These are phyloP conservation scores for Ophiostoma quercus DNA, from an alignment of 2,329 filamentous ascomycete genomes.

Conservation along the genomic window DNA sequence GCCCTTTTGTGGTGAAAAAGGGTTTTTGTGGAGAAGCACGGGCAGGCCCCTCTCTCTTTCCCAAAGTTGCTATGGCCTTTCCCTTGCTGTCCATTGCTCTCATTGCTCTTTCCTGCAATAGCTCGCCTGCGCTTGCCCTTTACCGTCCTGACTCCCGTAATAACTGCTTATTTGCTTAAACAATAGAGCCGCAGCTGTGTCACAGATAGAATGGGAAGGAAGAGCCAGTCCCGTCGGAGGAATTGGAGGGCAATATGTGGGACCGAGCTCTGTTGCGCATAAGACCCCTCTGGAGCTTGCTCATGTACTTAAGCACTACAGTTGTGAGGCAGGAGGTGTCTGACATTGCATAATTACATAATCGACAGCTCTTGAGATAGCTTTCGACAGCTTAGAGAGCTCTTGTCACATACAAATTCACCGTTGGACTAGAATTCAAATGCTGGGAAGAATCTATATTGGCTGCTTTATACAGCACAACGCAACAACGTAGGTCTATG, in stretches of 20 bases:
- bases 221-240: background rate
- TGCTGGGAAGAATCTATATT: background rate
- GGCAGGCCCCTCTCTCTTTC: background rate
- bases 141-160: background rate
- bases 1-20: slow-evolving; percentile 2
- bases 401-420: background rate
- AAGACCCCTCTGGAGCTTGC: background rate
- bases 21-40: background rate
- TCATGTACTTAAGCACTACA: background rate
- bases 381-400: background rate
- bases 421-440: no score
- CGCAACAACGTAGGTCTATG: background rate
- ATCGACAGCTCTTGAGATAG: background rate
- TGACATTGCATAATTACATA: background rate
- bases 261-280: background rate
- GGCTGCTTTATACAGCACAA: background rate
- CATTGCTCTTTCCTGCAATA: background rate
- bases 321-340: background rate
- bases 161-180: background rate
- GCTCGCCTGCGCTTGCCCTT: background rate
- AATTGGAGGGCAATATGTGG: background rate
- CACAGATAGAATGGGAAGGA: background rate
- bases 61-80: background rate
- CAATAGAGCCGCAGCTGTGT: background rate
- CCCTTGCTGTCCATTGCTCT: background rate